These are phyloP conservation scores for Sphaceloma murrayae DNA, from an alignment of 2,329 filamentous ascomycete genomes.

Conservation along the genomic window DNA sequence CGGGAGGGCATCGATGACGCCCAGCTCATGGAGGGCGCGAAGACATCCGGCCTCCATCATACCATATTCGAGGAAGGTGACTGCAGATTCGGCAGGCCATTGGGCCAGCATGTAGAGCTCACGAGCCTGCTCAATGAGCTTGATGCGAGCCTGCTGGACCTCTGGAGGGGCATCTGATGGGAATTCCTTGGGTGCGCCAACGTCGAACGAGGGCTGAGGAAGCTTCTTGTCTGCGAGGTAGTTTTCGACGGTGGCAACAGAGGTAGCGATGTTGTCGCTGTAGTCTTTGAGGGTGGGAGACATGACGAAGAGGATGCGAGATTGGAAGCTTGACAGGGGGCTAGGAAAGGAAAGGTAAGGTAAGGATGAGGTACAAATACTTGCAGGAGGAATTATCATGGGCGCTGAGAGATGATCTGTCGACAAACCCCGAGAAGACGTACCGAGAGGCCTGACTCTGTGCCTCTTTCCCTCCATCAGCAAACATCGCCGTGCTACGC, in stretches of 20 bases:
- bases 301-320: constrained; percentile 16
- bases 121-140: constrained; percentile 6
- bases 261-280: constrained; percentile 13
- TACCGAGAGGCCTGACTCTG: no score
- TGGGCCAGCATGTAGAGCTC: constrained; percentile 10
- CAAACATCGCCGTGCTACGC: no score
- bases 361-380: no score
- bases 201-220: constrained; percentile 10
- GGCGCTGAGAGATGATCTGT: no score
- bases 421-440: no score
- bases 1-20: constrained; percentile 6
- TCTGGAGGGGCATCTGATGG: constrained; percentile 10
- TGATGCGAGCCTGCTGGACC: constrained; percentile 8
- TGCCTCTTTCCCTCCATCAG: no score
- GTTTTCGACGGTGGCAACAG: constrained; percentile 1
- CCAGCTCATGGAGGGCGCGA: constrained; percentile 6
- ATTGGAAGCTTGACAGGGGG: constrained; percentile 1
- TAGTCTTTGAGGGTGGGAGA: constrained; percentile 5
- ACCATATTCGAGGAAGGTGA: constrained; percentile 2
- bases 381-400: no score
- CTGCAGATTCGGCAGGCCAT: constrained; percentile 5
- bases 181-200: constrained; percentile 5
- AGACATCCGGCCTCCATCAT: constrained; percentile 7
- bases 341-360: no score
- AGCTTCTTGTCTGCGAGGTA: constrained; percentile 3